A percentile compares a stretch with the other conserved stretches of the same genome.
phyloP scores from a whole-genome alignment of 2,329 filamentous ascomycete species.

The Penicillium concentricum region DNA sequence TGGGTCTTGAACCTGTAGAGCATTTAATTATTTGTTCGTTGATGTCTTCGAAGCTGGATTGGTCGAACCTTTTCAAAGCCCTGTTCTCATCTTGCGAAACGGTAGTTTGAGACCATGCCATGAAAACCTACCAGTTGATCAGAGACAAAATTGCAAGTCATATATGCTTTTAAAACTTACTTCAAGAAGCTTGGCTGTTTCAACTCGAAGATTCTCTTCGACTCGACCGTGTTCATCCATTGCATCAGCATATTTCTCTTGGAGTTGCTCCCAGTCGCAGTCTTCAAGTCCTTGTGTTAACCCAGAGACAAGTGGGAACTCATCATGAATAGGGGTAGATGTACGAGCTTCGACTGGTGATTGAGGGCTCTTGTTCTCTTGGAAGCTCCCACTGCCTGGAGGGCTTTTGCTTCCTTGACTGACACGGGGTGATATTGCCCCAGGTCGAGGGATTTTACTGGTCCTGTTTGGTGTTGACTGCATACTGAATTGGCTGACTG shows the following conservation, averaged over 20 bases:
- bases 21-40: slow-evolving; percentile 3
- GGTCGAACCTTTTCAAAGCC: slow-evolving; percentile 67
- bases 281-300: slow-evolving; percentile 52
- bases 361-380: slow-evolving; percentile 14
- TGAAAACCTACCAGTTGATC: slow-evolving; percentile 63
- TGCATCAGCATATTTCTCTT: slow-evolving; percentile 65
- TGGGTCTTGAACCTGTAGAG: slow-evolving; percentile 71
- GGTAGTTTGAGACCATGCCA: slow-evolving; percentile 72
- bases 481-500: not conserved
- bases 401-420: slow-evolving; percentile 15
- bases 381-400: not conserved
- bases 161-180: slow-evolving; percentile 38
- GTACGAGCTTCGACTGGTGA: slow-evolving; percentile 1
- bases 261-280: slow-evolving; percentile 78
- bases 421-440: slow-evolving; percentile 10
- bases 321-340: not conserved
- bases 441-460: slow-evolving; percentile 8
- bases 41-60: not conserved
- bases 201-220: slow-evolving; percentile 65
- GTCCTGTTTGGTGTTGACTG: slow-evolving; percentile 3
- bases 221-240: slow-evolving; percentile 62
- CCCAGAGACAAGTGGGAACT: slow-evolving; percentile 23
- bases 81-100: slow-evolving; percentile 72
- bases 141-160: not conserved
- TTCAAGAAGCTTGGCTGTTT: slow-evolving; percentile 67